Evolutionary conservation across 2,329 filamentous ascomycete genomes (phyloP).

Genomic region (Fusarium xylarioides): DNA sequence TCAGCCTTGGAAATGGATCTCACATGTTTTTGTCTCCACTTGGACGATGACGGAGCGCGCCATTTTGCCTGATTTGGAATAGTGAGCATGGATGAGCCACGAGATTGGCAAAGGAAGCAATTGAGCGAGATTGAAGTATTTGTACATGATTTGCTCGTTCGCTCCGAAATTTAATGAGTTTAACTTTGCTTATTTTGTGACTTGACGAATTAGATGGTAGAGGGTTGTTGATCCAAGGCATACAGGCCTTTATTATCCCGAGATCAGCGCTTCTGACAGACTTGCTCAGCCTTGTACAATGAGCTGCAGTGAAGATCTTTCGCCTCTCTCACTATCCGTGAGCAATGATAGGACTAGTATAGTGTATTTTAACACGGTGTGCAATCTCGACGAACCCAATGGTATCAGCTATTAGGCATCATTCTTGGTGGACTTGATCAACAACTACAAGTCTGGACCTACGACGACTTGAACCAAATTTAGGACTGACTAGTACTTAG

Average conservation of each 20-base stretch:
- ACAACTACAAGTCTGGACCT: not conserved
- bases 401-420: not conserved
- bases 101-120: not conserved
- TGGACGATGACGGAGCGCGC: conserved; percentile 18
- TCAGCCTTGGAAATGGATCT: conserved; percentile 6
- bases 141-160: not conserved
- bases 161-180: not conserved
- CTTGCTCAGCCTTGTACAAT: conserved; percentile 21
- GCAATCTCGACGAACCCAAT: not conserved
- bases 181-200: not conserved
- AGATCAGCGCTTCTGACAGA: conserved; percentile 7
- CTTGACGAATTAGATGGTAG: not conserved
- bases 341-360: not conserved
- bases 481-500: not conserved
- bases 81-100: conserved; percentile 1
- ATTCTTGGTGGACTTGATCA: not conserved
- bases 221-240: not conserved
- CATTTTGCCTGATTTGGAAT: conserved; percentile 20
- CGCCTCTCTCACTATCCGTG: not conserved
- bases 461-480: rapidly evolving
- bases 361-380: not conserved
- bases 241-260: not conserved
- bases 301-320: not conserved
- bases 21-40: not conserved
- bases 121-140: not conserved